phyloP scores from a whole-genome alignment of 2,329 filamentous ascomycete genomes.

The Penicillium griseofulvum region DNA sequence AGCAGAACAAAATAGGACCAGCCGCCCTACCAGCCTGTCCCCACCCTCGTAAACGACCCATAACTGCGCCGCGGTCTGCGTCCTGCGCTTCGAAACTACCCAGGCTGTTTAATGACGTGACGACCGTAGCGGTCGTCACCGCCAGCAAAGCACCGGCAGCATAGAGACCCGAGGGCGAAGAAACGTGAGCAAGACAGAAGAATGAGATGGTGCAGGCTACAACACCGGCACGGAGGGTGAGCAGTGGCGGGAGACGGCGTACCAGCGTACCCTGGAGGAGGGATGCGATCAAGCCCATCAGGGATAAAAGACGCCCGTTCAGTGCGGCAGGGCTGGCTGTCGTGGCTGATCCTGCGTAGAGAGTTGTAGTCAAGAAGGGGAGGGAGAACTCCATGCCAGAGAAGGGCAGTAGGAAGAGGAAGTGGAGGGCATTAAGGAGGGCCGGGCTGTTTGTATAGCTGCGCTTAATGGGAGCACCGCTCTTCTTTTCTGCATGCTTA shows the following conservation, averaged over 20 bases:
- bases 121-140: constrained; percentile 88
- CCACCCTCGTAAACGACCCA: constrained; percentile 75
- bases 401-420: constrained; percentile 92
- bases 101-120: constrained; percentile 87
- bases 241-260: constrained; percentile 74
- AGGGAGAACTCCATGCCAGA: constrained; percentile 97
- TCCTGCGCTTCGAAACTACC: constrained; percentile 84
- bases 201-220: constrained; percentile 76
- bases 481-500: not conserved
- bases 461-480: not conserved
- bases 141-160: constrained; percentile 78
- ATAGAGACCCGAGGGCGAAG: constrained; percentile 70
- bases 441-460: constrained; percentile 75
- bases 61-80: constrained; percentile 76
- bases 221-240: constrained; percentile 77
- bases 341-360: constrained; percentile 69
- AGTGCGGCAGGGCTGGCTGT: constrained; percentile 59
- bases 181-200: constrained; percentile 69
- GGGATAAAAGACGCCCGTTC: constrained; percentile 83
- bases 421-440: constrained; percentile 80
- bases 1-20: constrained; percentile 87
- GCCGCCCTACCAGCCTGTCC: constrained; percentile 85
- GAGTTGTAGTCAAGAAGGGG: constrained; percentile 94
- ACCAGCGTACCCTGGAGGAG: constrained; percentile 92
- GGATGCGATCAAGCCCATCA: constrained; percentile 85